phyloP scores from a whole-genome alignment of 1,284 basidiomycete species.

The Austroboletus rostrupii region DNA sequence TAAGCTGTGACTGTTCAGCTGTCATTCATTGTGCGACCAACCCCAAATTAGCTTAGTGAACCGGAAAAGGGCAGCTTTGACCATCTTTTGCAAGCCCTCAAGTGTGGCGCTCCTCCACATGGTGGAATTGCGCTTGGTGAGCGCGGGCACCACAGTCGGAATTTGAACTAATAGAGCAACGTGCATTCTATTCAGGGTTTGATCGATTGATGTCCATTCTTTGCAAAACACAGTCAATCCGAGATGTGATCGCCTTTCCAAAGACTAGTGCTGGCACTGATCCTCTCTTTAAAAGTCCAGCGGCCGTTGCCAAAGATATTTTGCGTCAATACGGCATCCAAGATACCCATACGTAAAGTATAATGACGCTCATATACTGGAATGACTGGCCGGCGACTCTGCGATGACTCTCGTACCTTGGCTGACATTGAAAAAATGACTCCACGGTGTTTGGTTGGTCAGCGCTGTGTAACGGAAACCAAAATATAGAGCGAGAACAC shows the following conservation, averaged over 20 bases:
- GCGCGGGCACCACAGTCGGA: constrained; percentile 17
- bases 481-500: not conserved
- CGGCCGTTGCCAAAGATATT: constrained; percentile 50
- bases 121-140: constrained; percentile 90
- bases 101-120: constrained; percentile 90
- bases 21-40: constrained; percentile 3
- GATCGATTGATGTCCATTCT: constrained; percentile 90
- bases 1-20: constrained; percentile 32
- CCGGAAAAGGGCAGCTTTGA: constrained; percentile 74
- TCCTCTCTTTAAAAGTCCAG: constrained; percentile 85
- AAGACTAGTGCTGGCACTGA: constrained; percentile 86
- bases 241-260: constrained; percentile 96
- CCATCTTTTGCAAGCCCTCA: constrained; percentile 82
- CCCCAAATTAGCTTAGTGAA: constrained; percentile 55
- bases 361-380: constrained; percentile 1
- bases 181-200: constrained; percentile 56
- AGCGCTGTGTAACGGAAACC: not conserved
- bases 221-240: constrained; percentile 78
- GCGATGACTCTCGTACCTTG: not conserved
- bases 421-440: not conserved
- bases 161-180: constrained; percentile 11
- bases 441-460: not conserved
- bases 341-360: constrained; percentile 19
- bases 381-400: not conserved
- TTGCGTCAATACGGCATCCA: constrained; percentile 64